Evolutionary conservation across 805 yeast genomes (phyloP).

Genomic region (Zygosaccharomyces rouxii): DNA sequence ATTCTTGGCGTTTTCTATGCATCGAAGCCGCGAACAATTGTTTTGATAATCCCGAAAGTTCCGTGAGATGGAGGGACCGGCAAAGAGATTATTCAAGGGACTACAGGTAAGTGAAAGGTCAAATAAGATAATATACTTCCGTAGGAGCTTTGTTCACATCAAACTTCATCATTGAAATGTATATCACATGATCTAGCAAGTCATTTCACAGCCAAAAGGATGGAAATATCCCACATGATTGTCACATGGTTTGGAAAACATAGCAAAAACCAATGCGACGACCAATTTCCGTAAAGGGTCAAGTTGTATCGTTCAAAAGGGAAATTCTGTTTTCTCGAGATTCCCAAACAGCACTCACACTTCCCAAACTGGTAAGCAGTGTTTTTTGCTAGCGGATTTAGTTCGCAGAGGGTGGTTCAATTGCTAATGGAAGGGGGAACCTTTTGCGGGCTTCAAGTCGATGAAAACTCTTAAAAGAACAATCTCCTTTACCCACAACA

Average conservation of each 20-base stretch:
- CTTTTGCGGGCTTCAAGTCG: constrained; percentile 4
- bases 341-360: constrained; percentile 3
- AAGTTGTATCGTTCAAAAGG: neutral
- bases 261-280: neutral
- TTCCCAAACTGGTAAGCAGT: neutral
- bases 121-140: no score
- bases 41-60: neutral
- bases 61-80: neutral
- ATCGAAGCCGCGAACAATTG: neutral
- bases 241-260: neutral
- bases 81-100: no score
- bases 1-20: constrained; percentile 1
- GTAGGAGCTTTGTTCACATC: no score
- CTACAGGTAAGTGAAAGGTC: no score
- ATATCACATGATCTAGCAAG: no score
- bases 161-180: no score
- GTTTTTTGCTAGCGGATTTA: constrained; percentile 2
- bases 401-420: neutral
- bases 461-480: constrained; percentile 5
- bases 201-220: neutral
- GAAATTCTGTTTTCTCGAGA: neutral
- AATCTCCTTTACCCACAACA: neutral
- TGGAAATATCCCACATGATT: neutral
- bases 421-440: constrained; percentile 1
- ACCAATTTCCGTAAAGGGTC: neutral